Percentiles rank a stretch among this genome's conserved stretches.
Conservation (phyloP, 352 stramenopile genomes). For the Phytophthora parvispora region DNA sequence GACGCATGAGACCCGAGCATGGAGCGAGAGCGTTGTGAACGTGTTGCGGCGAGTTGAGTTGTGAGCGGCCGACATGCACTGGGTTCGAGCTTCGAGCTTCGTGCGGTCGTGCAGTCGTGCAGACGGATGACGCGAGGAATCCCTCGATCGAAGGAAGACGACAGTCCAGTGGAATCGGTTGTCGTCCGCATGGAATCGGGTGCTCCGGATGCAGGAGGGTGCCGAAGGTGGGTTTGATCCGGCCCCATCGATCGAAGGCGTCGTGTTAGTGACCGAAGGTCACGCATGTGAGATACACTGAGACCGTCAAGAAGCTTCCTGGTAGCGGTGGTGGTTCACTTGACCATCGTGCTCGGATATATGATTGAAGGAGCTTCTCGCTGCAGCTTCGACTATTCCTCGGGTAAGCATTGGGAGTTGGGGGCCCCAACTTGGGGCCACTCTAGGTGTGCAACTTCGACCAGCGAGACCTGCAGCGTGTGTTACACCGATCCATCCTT, state of each 20-base stretch:
- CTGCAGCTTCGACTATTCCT: not conserved
- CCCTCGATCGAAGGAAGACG: slow-evolving; percentile 2
- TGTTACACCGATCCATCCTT: too few relatives aligned
- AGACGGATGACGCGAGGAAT: slow-evolving; percentile 19
- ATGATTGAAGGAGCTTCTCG: not conserved
- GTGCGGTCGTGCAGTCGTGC: slow-evolving; percentile 4
- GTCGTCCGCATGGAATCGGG: not conserved
- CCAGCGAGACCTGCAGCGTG: too few relatives aligned
- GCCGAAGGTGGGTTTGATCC: not conserved
- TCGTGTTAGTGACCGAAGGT: not conserved
- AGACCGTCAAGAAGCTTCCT: not conserved
- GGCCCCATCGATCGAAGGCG: not conserved
- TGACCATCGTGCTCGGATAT: not conserved
- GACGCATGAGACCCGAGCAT: slow-evolving; percentile 7
- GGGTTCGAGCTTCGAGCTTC: slow-evolving; percentile 1
- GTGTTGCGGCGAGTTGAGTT: slow-evolving; percentile 10
- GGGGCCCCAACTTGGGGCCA: too few relatives aligned
- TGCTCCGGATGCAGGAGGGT: not conserved
- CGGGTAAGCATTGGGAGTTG: not conserved
- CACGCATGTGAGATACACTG: not conserved
- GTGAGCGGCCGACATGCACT: slow-evolving; percentile 1
- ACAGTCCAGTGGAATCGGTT: slow-evolving; percentile 28
- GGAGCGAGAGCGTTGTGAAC: not conserved
- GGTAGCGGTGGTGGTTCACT: too few relatives aligned
- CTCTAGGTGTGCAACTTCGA: not conserved